Percentiles rank a stretch among this genome's conserved stretches.
Conservation (phyloP, 1,284 basidiomycete genomes). For the Rhodofomes roseus region DNA sequence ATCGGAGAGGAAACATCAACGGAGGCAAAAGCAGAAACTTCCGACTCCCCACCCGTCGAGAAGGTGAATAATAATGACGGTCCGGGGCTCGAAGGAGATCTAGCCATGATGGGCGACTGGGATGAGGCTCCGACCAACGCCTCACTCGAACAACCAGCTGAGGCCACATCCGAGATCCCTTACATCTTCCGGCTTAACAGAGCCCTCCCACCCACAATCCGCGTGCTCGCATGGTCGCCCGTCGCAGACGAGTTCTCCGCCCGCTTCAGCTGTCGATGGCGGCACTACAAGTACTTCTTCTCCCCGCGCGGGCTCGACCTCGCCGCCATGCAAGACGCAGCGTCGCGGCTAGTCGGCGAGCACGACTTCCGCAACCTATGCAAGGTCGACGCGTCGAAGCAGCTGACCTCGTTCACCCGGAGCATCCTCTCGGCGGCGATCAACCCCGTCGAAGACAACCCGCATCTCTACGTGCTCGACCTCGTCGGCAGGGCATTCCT, state of each 20-base stretch:
- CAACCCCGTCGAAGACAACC: constrained; percentile 32
- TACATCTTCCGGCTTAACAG: constrained; percentile 86
- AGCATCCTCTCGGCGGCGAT: constrained; percentile 67
- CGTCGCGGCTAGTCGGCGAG: constrained; percentile 73
- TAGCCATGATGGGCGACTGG: constrained; percentile 23
- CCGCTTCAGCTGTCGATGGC: constrained; percentile 80
- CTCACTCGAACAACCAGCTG: constrained; percentile 21
- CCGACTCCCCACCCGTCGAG: not conserved
- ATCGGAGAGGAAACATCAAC: too few relatives aligned
- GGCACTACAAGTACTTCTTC: constrained; percentile 99
- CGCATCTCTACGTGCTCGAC: constrained; percentile 74
- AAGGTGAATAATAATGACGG: not conserved
- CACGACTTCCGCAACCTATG: constrained; percentile 98
- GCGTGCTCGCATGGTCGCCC: constrained; percentile 94
- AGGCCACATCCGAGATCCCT: constrained; percentile 55
- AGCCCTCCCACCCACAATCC: constrained; percentile 87
- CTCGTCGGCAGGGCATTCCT: constrained; percentile 89
- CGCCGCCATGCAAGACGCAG: constrained; percentile 75
- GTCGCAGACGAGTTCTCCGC: constrained; percentile 82
- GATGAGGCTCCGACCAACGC: constrained; percentile 28
- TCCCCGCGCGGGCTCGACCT: constrained; percentile 63
- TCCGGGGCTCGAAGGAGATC: constrained; percentile 27
- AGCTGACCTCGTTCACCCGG: constrained; percentile 78
- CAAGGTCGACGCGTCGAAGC: constrained; percentile 93
- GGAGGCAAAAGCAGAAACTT: not conserved